Percentiles rank a stretch among this genome's conserved stretches.
These are phyloP conservation scores for Pisolithus tinctorius DNA, from an alignment of 768 basidiomycete genomes.

Conservation along the genomic window DNA sequence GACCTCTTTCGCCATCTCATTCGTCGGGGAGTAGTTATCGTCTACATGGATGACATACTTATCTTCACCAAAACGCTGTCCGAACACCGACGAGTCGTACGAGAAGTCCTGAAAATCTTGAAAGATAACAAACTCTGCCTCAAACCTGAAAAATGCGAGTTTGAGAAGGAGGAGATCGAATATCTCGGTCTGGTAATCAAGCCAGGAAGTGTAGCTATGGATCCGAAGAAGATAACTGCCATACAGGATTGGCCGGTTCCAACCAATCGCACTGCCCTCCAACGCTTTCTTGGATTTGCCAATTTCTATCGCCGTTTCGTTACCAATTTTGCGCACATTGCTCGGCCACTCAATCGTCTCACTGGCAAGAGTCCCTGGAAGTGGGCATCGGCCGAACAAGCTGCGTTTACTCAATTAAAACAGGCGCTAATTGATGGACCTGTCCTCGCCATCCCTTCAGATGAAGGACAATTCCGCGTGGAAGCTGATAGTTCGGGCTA, in stretches of 20 bases:
- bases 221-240: too few species aligned
- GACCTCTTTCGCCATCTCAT: too few species aligned
- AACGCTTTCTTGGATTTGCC: background rate
- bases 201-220: background rate
- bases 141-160: background rate
- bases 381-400: too few species aligned
- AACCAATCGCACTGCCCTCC: too few species aligned
- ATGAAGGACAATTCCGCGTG: too few species aligned
- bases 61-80: constrained; percentile 24
- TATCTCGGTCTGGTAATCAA: background rate
- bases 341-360: too few species aligned
- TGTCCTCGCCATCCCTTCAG: too few species aligned
- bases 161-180: background rate
- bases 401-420: too few species aligned
- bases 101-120: background rate
- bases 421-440: too few species aligned
- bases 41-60: constrained; percentile 39
- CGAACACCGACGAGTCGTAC: constrained; percentile 15
- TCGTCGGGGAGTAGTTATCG: constrained; percentile 12
- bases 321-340: background rate
- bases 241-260: too few species aligned
- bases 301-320: background rate
- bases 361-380: too few species aligned
- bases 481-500: too few species aligned
- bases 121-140: background rate